These are phyloP conservation scores for Dendrobium officinale DNA, from an alignment of 106 monocot species.

Conservation along the genomic window DNA sequence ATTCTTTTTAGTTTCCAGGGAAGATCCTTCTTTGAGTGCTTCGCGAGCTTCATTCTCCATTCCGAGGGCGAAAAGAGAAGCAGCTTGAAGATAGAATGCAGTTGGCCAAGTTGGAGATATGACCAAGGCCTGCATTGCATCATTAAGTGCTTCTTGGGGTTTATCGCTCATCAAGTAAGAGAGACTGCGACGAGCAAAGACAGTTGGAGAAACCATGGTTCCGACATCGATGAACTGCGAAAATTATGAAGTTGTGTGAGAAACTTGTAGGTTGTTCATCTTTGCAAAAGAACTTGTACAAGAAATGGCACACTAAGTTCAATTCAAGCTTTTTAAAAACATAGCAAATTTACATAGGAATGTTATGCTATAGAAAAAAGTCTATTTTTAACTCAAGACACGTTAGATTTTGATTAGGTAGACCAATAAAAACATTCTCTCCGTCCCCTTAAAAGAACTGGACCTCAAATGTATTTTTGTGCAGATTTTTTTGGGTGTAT, in stretches of 20 bases:
- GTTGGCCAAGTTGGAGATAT: slow-evolving; percentile 87
- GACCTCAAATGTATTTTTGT: no score
- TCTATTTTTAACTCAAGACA: no score
- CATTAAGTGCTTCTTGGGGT: slow-evolving; percentile 82
- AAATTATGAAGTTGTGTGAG: background rate
- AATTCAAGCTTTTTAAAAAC: no score
- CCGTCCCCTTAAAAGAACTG: no score
- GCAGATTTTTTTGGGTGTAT: no score
- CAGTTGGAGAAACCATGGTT: slow-evolving; percentile 89
- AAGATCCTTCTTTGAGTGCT: slow-evolving; percentile 78
- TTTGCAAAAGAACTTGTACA: no score
- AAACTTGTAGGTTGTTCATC: background rate
- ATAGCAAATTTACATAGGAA: no score
- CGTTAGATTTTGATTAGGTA: no score
- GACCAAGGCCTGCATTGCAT: slow-evolving; percentile 84
- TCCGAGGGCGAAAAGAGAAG: slow-evolving; percentile 58
- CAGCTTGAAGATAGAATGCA: slow-evolving; percentile 87
- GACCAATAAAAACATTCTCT: no score
- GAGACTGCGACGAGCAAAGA: slow-evolving; percentile 76
- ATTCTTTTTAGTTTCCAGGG: slow-evolving; percentile 48
- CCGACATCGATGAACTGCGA: slow-evolving; percentile 92
- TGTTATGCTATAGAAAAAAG: no score
- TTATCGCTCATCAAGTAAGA: slow-evolving; percentile 79
- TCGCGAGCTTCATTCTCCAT: slow-evolving; percentile 83
- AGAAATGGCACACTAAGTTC: no score